Conservation (phyloP, 306 rosid genomes). For the Dalbergia cultrata region DNA sequence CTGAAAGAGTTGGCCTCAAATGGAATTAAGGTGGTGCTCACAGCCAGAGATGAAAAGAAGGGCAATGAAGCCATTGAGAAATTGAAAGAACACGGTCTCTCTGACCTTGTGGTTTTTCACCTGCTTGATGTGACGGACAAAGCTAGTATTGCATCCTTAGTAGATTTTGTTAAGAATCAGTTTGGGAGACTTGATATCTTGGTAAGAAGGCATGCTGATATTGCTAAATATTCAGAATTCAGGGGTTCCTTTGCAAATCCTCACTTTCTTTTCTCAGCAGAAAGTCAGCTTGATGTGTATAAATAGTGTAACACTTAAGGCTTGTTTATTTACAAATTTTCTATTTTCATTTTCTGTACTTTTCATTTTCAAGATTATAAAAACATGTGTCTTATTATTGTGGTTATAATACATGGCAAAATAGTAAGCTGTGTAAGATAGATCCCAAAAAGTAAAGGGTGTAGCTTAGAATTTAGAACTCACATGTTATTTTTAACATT, state of each 20-base stretch:
- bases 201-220: constrained; percentile 38
- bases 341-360: too few relatives aligned
- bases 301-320: too few relatives aligned
- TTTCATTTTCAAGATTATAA: neutral
- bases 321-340: too few relatives aligned
- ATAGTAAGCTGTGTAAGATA: neutral
- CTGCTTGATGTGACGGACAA: constrained; percentile 51
- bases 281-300: too few relatives aligned
- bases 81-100: constrained; percentile 38
- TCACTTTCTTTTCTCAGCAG: neutral
- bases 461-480: neutral
- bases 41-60: constrained; percentile 49
- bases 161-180: constrained; percentile 43
- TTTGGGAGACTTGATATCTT: constrained; percentile 59
- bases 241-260: neutral
- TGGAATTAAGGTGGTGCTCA: constrained; percentile 50
- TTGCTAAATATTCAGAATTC: constrained; percentile 17
- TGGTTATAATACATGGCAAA: neutral
- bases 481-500: neutral
- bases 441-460: neutral
- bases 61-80: constrained; percentile 51
- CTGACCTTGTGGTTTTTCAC: constrained; percentile 47
- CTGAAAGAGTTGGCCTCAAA: constrained; percentile 50
- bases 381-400: neutral
- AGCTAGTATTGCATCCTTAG: constrained; percentile 51